Percentiles rank a stretch among this genome's conserved stretches.
Conservation (phyloP, 2,329 filamentous ascomycete genomes). For the Juglanconis sp. region DNA sequence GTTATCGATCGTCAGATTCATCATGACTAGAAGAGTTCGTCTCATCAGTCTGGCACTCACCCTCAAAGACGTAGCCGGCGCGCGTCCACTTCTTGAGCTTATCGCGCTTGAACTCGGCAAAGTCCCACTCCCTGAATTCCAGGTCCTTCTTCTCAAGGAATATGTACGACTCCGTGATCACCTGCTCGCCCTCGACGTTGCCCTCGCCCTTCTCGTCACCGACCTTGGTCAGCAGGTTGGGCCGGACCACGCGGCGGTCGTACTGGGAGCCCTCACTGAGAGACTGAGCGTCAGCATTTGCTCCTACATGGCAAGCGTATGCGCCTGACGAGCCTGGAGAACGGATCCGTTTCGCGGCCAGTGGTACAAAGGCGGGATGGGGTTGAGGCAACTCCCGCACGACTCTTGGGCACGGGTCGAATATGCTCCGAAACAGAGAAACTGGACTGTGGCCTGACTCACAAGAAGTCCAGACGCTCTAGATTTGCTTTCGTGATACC, state of each 20-base stretch:
- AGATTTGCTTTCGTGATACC: constrained; percentile 79
- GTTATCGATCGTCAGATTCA: not conserved
- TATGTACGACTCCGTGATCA: constrained; percentile 62
- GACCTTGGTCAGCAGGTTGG: constrained; percentile 46
- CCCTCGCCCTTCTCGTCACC: constrained; percentile 37
- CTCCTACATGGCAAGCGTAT: not conserved
- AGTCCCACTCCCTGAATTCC: constrained; percentile 82
- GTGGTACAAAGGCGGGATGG: not conserved
- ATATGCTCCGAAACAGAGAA: not conserved
- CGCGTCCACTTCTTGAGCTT: constrained; percentile 60
- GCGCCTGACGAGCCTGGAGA: not conserved
- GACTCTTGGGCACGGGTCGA: not conserved
- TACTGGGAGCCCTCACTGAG: constrained; percentile 69
- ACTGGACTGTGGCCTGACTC: not conserved
- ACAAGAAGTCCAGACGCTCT: constrained; percentile 69
- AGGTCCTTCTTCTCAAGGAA: constrained; percentile 51
- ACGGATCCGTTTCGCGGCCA: not conserved
- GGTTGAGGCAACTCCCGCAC: too few species aligned
- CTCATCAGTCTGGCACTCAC: constrained; percentile 24
- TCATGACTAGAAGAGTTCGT: too few species aligned
- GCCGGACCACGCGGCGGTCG: constrained; percentile 48
- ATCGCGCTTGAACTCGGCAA: constrained; percentile 74
- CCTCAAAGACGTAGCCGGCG: constrained; percentile 45
- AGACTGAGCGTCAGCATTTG: not conserved
- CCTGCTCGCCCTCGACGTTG: constrained; percentile 42